These are phyloP conservation scores for Aspergillus sp. DNA, from an alignment of 2,329 filamentous ascomycete genomes.

Conservation along the genomic window DNA sequence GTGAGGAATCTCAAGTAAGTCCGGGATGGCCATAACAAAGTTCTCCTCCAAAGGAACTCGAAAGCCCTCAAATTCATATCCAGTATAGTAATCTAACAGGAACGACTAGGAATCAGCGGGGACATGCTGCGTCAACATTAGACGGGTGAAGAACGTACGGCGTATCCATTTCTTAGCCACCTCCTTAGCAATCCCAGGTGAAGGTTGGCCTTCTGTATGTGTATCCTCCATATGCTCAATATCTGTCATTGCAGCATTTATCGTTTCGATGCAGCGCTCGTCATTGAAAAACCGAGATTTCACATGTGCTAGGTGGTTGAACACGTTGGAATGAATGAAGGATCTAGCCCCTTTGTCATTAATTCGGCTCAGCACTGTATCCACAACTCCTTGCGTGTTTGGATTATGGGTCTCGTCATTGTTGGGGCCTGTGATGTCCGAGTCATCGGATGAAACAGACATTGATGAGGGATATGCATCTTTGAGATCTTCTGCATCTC, in stretches of 20 bases:
- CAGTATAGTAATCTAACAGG: no score
- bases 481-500: neutral
- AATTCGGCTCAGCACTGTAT: no score
- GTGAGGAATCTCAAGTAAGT: slow-evolving; percentile 11
- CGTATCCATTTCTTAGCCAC: slow-evolving; percentile 4
- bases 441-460: slow-evolving; percentile 1
- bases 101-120: no score
- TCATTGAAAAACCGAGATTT: no score
- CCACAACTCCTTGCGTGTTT: neutral
- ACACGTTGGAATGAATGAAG: no score
- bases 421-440: neutral
- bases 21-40: slow-evolving; percentile 10
- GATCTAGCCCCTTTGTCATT: no score
- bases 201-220: no score
- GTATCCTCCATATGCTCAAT: no score
- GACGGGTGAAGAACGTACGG: neutral
- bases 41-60: slow-evolving; percentile 7
- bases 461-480: slow-evolving; percentile 1
- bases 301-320: no score
- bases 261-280: no score
- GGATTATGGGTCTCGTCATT: neutral
- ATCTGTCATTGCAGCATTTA: no score
- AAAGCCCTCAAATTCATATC: slow-evolving; percentile 13
- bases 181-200: slow-evolving; percentile 2
- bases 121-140: no score